Evolutionary conservation across 1,284 basidiomycete species (phyloP).

Genomic region (Puccinia novopanici): DNA sequence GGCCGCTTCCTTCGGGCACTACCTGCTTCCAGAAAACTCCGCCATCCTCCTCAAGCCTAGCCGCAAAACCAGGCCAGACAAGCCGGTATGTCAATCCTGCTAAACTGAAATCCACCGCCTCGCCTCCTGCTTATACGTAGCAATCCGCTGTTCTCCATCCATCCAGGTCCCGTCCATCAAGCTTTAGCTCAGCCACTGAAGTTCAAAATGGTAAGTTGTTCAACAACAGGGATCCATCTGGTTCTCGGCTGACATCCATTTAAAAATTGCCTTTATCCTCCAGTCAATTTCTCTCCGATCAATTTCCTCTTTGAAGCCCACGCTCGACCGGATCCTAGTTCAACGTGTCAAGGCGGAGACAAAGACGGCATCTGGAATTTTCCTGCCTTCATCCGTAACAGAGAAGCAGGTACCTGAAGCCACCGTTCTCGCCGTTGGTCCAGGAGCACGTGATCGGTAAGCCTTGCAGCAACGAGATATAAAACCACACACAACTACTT

Average conservation of each 20-base stretch:
- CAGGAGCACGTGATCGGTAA: constrained; percentile 77
- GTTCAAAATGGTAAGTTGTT: background rate
- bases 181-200: background rate
- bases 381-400: constrained; percentile 85
- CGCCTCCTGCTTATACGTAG: background rate
- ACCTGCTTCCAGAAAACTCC: constrained; percentile 23
- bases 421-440: constrained; percentile 92
- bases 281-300: constrained; percentile 59
- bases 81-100: background rate
- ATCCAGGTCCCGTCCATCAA: background rate
- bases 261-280: background rate
- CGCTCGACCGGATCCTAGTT: constrained; percentile 93
- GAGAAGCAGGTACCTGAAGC: constrained; percentile 86
- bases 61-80: background rate
- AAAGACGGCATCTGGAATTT: constrained; percentile 93
- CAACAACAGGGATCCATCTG: background rate
- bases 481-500: background rate
- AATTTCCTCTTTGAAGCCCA: constrained; percentile 86
- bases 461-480: too few relatives aligned
- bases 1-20: too few relatives aligned
- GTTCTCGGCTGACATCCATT: background rate
- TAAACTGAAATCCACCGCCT: background rate
- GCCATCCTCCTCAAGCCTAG: too few relatives aligned
- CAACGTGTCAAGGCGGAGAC: constrained; percentile 90
- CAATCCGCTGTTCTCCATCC: background rate